These are phyloP conservation scores for Biancaea sappan DNA, from an alignment of 306 rosid species.

Conservation along the genomic window DNA sequence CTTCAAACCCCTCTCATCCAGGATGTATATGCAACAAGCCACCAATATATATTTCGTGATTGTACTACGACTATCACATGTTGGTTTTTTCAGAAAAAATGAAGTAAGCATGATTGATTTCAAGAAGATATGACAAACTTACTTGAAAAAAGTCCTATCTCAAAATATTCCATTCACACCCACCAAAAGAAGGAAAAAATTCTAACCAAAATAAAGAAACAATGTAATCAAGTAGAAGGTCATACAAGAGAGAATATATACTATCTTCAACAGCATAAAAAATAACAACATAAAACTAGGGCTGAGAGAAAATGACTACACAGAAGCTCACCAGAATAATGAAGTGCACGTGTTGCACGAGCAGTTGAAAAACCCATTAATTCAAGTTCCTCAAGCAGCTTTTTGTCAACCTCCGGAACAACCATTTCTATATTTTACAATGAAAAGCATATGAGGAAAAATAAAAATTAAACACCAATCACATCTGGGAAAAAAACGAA, in stretches of 20 bases:
- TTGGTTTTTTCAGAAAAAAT: background rate
- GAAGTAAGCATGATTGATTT: background rate
- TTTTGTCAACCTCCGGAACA: constrained; percentile 89
- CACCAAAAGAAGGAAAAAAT: background rate
- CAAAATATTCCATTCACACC: constrained; percentile 13
- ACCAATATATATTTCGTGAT: background rate
- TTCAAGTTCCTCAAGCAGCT: constrained; percentile 83
- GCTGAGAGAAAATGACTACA: background rate
- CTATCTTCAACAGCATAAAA: background rate
- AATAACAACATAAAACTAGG: background rate
- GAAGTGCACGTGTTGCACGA: constrained; percentile 87
- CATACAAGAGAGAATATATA: background rate
- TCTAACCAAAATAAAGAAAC: background rate
- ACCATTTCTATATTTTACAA: constrained; percentile 72
- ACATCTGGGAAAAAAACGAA: background rate
- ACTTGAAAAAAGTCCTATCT: background rate
- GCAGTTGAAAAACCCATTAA: constrained; percentile 84
- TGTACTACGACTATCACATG: background rate
- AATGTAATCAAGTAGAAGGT: background rate
- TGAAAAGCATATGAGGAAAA: constrained; percentile 19
- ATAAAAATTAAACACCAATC: constrained; percentile 1
- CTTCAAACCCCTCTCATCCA: background rate
- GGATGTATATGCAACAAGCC: constrained; percentile 3
- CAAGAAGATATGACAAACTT: background rate
- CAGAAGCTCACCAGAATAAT: constrained; percentile 61